Evolutionary conservation across 2,329 filamentous ascomycete species (phyloP).

Genomic region (Claviceps maximensis): DNA sequence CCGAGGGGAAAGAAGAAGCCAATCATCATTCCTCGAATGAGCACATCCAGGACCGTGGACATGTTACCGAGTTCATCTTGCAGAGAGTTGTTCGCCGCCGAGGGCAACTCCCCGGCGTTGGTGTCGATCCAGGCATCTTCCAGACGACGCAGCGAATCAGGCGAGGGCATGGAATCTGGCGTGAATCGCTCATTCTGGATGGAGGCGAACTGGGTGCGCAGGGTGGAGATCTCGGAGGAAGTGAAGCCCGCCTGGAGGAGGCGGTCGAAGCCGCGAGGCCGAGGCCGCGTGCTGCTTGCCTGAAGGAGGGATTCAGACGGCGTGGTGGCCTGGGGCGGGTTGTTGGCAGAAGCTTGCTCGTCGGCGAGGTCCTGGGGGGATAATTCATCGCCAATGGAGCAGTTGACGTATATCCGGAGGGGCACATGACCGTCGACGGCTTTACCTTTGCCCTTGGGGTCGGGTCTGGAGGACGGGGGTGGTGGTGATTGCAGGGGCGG

Average conservation of each 20-base stretch:
- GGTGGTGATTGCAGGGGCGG: constrained; percentile 47
- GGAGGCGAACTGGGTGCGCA: constrained; percentile 78
- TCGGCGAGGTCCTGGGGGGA: constrained; percentile 52
- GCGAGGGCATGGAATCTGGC: constrained; percentile 77
- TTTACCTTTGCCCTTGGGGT: constrained; percentile 42
- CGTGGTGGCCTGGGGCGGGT: constrained; percentile 32
- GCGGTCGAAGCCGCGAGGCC: constrained; percentile 69
- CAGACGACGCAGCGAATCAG: constrained; percentile 58
- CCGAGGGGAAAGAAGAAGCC: constrained; percentile 94
- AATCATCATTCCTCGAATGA: constrained; percentile 77
- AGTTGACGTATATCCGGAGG: constrained; percentile 73
- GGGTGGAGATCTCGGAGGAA: constrained; percentile 63
- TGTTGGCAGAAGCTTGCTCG: constrained; percentile 41
- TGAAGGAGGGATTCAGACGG: constrained; percentile 11
- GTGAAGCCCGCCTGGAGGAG: constrained; percentile 73
- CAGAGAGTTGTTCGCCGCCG: constrained; percentile 18
- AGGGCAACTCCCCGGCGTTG: constrained; percentile 31
- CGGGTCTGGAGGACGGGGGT: constrained; percentile 13
- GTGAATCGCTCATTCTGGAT: constrained; percentile 74
- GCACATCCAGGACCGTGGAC: constrained; percentile 56
- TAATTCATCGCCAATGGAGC: constrained; percentile 71
- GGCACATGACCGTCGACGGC: constrained; percentile 24
- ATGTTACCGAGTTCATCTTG: constrained; percentile 39
- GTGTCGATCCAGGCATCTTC: constrained; percentile 89
- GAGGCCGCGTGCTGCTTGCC: constrained; percentile 16